Evolutionary conservation across 768 basidiomycete species (phyloP), one percentile per base, ranked within the genome.

Genomic region (Psilocybe sp.): DNA sequence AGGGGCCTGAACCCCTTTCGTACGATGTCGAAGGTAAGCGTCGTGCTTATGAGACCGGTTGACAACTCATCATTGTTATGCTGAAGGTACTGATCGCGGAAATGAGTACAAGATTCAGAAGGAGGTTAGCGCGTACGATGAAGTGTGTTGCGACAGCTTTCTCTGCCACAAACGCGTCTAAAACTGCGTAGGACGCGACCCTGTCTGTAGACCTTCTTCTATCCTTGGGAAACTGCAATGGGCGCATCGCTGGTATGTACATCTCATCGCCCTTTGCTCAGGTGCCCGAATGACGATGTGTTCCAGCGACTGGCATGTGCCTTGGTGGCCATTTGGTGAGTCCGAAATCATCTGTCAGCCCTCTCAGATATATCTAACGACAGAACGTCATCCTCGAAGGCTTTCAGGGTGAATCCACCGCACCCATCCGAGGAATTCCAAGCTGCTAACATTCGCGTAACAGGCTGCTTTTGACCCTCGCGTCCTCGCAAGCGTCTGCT

Each of bases 101-200:
- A 98, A 98, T 71, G 79, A 73, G 57, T 96, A 88, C 77, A 98
- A 98, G 94, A 78, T 91, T 20, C 88, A 94, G 70, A 98, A 98
- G 75, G 80, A 81, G 33, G 71, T 98, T 1, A 79, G 80, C 41
- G 92, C 88, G 1, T 98, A 94, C 54, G 88, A 98, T 55, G 92
- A 95, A 78, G 92, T 89, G 57, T 33, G 52, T 18, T 11, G n/a
- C 31, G 16, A 31, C 5, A 32, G 28, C 20, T 18, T 40, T 40
- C 42, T 44, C 15, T 38, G 8, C 19, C 37, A 23, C 50, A 35
- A 28, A 20, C 47, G 5, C 34, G 9, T 14, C 16, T 19, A 39
- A 16, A 32, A 35, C 18, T 37, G 14, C 46, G 23, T 44, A 95
- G 85, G 96, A 98, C 64, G 84, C 87, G 0, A 85, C 77, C 0